Evolutionary conservation across 2,329 filamentous ascomycete genomes (phyloP).

Genomic region (Penicillium sp.): DNA sequence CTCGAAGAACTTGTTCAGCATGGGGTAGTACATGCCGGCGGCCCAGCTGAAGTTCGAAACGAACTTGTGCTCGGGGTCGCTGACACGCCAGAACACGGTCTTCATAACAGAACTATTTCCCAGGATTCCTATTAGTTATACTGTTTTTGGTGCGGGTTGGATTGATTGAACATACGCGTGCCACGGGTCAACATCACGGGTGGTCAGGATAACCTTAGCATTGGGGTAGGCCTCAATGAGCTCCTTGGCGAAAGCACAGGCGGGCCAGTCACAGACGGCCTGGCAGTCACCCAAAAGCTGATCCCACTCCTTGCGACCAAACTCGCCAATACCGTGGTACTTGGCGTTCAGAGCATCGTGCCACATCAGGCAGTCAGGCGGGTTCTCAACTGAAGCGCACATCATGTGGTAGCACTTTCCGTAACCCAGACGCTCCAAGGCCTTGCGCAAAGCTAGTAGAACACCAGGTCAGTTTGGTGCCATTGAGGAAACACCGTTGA

Average conservation of each 20-base stretch:
- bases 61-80: constrained; percentile 60
- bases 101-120: constrained; percentile 58
- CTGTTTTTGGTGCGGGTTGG: neutral
- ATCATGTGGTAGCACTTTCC: constrained; percentile 74
- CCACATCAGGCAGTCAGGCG: constrained; percentile 68
- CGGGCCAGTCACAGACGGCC: constrained; percentile 70
- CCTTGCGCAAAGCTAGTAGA: constrained; percentile 59
- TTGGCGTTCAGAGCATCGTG: constrained; percentile 66
- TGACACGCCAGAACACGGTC: constrained; percentile 68
- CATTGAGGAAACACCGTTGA: neutral
- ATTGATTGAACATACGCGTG: constrained; percentile 41
- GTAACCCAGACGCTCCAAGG: constrained; percentile 67
- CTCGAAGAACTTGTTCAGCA: constrained; percentile 69
- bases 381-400: constrained; percentile 68
- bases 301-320: constrained; percentile 69
- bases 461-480: constrained; percentile 6
- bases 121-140: neutral
- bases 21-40: constrained; percentile 67
- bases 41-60: constrained; percentile 63
- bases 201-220: constrained; percentile 70
- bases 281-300: constrained; percentile 65
- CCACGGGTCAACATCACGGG: constrained; percentile 67
- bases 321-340: constrained; percentile 62
- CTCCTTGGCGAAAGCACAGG: constrained; percentile 67
- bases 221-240: constrained; percentile 71